Evolutionary conservation across 2,329 filamentous ascomycete genomes (phyloP), one percentile per base, ranked within the genome.

Genomic region (Cercospora sp.): DNA sequence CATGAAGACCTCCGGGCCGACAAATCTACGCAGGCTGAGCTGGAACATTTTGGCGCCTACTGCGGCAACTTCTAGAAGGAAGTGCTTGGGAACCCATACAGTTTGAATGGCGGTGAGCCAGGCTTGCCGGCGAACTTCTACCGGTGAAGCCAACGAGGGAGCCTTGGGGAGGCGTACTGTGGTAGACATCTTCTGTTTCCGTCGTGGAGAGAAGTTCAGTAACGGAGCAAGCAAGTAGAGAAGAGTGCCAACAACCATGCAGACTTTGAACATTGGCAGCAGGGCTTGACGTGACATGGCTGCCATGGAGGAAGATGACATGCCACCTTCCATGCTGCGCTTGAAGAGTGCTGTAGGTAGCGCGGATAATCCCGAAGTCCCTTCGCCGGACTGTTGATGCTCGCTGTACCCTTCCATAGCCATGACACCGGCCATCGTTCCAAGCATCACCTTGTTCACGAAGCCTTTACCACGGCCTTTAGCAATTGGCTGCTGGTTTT

Each of bases 21-120:
- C 88, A 0, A 91, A 79, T 72, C 93, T 93, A 57, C 92, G 88
- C 63, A 93, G 78, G 73, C 91, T 91, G 62, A 97, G 90, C 79
- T 97, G 97, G 65, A 91, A 80, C 64, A 90, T 92, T 82, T 97
- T 95, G 51, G 93, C 83, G 6, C 89, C 84, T 26, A 97, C 85
- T 3, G 93, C 94, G 16, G 91, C 89, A 65, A 92, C 90, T 79
- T 97, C 94, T 3, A 96, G 87, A 72, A 94, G 86, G 78, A 97
- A 94, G 78, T 97, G 92, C 20, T 90, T 88, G 10, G 94, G 94
- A 13, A 97, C 91, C 87, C 93, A 96, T 26, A 97, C 92, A 3
- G 91, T 94, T 80, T 97, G 94, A 68, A 97, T 90, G 7, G 94
- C 92, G 3, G 94, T 97, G 66, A 96, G 88, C 94, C 94, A 97